These are phyloP conservation scores for Hericium erinaceus DNA, from an alignment of 768 basidiomycete genomes.

Conservation along the genomic window DNA sequence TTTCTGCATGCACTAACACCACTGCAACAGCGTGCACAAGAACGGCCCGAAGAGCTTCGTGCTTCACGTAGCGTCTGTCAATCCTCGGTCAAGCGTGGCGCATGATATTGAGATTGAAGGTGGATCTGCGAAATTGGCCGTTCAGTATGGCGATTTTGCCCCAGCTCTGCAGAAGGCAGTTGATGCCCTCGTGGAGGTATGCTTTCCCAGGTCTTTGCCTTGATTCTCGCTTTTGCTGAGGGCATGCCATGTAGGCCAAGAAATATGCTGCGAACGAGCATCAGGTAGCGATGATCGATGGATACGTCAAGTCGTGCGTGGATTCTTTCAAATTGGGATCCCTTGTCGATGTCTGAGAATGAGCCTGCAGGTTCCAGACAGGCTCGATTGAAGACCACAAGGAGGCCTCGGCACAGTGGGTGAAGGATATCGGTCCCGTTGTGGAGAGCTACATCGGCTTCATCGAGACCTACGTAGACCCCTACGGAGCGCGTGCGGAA, in stretches of 20 bases:
- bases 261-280: constrained; percentile 66
- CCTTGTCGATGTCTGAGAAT: not conserved
- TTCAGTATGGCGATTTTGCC: constrained; percentile 73
- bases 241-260: constrained; percentile 44
- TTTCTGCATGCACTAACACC: not conserved
- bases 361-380: constrained; percentile 48
- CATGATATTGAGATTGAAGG: constrained; percentile 39
- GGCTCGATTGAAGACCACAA: constrained; percentile 78
- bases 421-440: constrained; percentile 78
- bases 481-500: constrained; percentile 84
- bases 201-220: not conserved
- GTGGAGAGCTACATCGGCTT: constrained; percentile 87
- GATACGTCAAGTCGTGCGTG: constrained; percentile 69
- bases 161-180: constrained; percentile 44
- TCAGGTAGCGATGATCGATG: constrained; percentile 64
- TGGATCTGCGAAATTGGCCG: constrained; percentile 40
- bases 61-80: constrained; percentile 66
- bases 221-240: too few species aligned
- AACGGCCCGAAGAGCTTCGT: constrained; percentile 51
- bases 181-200: constrained; percentile 50
- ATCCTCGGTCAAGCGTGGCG: constrained; percentile 27
- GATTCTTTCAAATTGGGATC: not conserved
- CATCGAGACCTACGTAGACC: constrained; percentile 74
- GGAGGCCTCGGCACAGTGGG: constrained; percentile 71
- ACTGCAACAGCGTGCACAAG: constrained; percentile 52